Evolutionary conservation across 2,329 filamentous ascomycete genomes (phyloP), one percentile per base, ranked within the genome.

Genomic region (Cytospora piceae): DNA sequence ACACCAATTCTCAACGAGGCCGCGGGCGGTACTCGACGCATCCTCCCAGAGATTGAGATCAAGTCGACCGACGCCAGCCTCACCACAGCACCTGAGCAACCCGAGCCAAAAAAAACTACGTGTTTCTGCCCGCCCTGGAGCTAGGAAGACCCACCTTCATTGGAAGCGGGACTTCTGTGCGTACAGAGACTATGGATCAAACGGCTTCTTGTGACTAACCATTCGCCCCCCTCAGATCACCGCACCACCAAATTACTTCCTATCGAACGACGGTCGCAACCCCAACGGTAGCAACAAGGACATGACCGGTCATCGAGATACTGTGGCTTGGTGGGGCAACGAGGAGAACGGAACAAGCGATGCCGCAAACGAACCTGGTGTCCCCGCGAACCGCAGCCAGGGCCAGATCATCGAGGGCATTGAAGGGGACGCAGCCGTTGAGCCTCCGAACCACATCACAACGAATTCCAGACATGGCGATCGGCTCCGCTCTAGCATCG

Each of bases 31-130:
- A 37, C 24, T 24, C 39, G 27, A 1, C 4, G 6, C 29, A 32
- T 5, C 29, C 49, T 27, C 27, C 20, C 4, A 5, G 31, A 4
- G 0, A 9, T 8, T 4, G 24, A 2, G 0, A 9, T 8, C 15
- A 20, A 37, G 1, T 49, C 9, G 9, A 57, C 12, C 39, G 22
- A 37, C 9, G 9, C 6, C 29, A 27, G n/a, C 14, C 8, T 56
- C 15, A 22, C 27, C 34, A 56, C 52, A 0, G 2, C 14, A 29
- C 2, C 24, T 22, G n/a, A 60, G 2, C 6, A 52, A 2, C 15
- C 17, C 3, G 8, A 52, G 3, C 8, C n/a, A 24, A 12, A 9
- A 12, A 9, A 3, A 3, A 5, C n/a, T 12, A 24, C n/a, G 3
- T 14, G 1, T 8, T 4, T 14, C 4, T 24, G 2, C 22, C 46